Conservation (phyloP, 176 grass and related monocot species). For the Triticum urartu region DNA sequence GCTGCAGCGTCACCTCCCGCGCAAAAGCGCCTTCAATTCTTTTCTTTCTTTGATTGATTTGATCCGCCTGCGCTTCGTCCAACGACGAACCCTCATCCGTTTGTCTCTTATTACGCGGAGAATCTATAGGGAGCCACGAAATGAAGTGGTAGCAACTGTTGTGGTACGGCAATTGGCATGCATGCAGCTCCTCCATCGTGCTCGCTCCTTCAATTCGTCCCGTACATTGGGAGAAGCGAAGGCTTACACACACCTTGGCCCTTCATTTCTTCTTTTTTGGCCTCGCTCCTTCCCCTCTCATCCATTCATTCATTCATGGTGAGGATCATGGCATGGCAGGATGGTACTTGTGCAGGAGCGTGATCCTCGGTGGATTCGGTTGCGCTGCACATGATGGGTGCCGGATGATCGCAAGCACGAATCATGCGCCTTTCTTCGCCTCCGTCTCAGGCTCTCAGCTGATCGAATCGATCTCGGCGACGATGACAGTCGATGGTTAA, state of each 20-base stretch:
- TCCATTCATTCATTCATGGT: not conserved
- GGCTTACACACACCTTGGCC: not conserved
- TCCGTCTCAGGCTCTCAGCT: no score
- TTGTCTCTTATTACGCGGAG: slow-evolving; percentile 29
- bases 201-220: not conserved
- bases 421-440: slow-evolving; percentile 23
- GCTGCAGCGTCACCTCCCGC: not conserved
- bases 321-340: not conserved
- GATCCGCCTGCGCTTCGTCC: not conserved
- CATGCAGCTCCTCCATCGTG: not conserved
- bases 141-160: not conserved
- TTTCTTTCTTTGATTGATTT: not conserved
- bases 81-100: not conserved
- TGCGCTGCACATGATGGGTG: slow-evolving; percentile 4
- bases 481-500: not conserved
- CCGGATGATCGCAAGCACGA: not conserved
- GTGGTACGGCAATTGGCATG: not conserved
- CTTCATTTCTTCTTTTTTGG: not conserved
- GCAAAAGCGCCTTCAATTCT: not conserved
- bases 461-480: no score
- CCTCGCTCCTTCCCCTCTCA: not conserved
- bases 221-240: not conserved
- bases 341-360: not conserved
- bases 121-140: slow-evolving; percentile 20
- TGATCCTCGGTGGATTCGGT: not conserved